Conservation (phyloP, 257 asterid species). For the Solanum stenotomum region DNA sequence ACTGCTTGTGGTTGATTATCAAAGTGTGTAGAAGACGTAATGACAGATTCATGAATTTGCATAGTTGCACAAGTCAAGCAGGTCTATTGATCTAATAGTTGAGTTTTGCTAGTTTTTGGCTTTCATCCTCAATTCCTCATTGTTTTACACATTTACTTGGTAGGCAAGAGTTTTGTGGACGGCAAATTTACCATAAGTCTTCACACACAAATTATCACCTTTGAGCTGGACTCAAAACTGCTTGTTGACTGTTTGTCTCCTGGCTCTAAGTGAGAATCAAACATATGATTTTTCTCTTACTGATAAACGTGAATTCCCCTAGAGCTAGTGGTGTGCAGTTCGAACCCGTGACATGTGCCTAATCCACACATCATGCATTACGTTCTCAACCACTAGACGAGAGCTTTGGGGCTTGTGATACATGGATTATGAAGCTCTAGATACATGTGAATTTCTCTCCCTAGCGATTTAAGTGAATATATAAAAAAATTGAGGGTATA, state of each 20-base stretch:
- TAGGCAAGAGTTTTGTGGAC: not conserved
- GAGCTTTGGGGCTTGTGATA: not conserved
- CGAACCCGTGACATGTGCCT: not conserved
- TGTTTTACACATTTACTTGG: not conserved
- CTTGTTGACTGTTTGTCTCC: not conserved
- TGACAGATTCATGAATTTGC: not conserved
- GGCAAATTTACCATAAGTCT: not conserved
- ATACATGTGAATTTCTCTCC: not conserved
- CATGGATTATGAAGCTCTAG: not conserved
- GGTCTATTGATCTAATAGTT: not conserved
- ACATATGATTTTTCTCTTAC: not conserved
- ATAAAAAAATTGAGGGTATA: not conserved
- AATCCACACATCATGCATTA: not conserved
- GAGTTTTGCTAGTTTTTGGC: not conserved
- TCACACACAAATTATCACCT: not conserved
- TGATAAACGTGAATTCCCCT: not conserved
- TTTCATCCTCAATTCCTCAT: not conserved
- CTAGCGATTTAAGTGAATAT: not conserved
- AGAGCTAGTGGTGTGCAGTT: not conserved
- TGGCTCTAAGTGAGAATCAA: not conserved
- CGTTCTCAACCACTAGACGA: not conserved
- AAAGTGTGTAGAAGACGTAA: not conserved
- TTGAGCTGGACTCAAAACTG: not conserved
- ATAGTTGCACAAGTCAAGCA: not conserved
- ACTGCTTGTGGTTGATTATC: not conserved